phyloP scores from a whole-genome alignment of 169 alveolate genomes.

The Plasmodium billcollinsi region DNA sequence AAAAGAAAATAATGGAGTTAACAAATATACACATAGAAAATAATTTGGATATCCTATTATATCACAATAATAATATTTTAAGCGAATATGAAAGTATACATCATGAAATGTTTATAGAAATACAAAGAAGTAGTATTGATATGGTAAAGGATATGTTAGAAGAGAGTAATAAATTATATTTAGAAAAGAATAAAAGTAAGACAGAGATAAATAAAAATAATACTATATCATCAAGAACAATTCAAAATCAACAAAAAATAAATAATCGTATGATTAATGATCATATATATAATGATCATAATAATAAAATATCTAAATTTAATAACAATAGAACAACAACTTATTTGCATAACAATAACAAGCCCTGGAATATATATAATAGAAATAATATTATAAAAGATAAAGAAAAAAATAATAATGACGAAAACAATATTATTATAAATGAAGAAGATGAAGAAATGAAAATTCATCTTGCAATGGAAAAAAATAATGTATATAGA shows the following conservation, averaged over 20 bases:
- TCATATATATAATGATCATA: neutral
- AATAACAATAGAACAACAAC: neutral
- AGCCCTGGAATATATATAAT: constrained; percentile 73
- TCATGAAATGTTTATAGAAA: constrained; percentile 52
- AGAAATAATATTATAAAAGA: constrained; percentile 30
- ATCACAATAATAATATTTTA: constrained; percentile 51
- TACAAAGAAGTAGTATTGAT: constrained; percentile 51
- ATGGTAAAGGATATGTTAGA: constrained; percentile 31
- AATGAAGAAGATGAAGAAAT: constrained; percentile 56
- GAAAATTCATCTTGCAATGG: constrained; percentile 63
- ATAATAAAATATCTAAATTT: constrained; percentile 6
- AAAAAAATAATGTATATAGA: constrained; percentile 30
- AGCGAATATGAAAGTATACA: constrained; percentile 75
- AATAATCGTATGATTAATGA: neutral
- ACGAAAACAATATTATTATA: too few species aligned
- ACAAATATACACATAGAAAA: constrained; percentile 41
- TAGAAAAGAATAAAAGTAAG: constrained; percentile 49
- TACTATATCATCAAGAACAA: neutral
- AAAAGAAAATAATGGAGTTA: constrained; percentile 50
- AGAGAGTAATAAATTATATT: constrained; percentile 31
- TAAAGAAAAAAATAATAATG: too few species aligned
- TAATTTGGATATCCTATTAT: constrained; percentile 49
- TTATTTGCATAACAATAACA: constrained; percentile 10
- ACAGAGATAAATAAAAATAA: constrained; percentile 7
- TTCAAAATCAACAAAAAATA: neutral